phyloP scores from a whole-genome alignment of 2,329 filamentous ascomycete genomes.

The Paraphaeosphaeria minitans region DNA sequence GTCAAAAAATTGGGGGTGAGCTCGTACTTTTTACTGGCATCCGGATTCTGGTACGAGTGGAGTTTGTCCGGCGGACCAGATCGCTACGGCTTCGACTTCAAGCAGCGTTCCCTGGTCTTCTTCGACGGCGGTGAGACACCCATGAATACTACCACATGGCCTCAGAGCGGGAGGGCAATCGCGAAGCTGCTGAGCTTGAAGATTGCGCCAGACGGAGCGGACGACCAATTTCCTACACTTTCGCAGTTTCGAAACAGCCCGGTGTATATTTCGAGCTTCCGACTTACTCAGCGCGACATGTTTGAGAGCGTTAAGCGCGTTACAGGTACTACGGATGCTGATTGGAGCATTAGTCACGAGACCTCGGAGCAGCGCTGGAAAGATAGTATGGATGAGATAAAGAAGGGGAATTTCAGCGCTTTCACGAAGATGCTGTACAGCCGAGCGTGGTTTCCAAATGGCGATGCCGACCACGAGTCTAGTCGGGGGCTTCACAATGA shows the following conservation, averaged over 20 bases:
- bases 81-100: slow-evolving; percentile 33
- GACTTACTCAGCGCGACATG: slow-evolving; percentile 45
- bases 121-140: slow-evolving; percentile 22
- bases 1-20: slow-evolving; percentile 29
- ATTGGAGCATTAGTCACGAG: slow-evolving; percentile 43
- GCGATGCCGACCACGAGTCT: slow-evolving; percentile 12
- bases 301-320: slow-evolving; percentile 42
- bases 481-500: slow-evolving; percentile 6
- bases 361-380: slow-evolving; percentile 23
- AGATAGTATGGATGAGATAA: slow-evolving; percentile 9
- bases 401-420: slow-evolving; percentile 11
- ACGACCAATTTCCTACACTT: slow-evolving; percentile 21
- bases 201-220: slow-evolving; percentile 20
- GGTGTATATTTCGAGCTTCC: slow-evolving; percentile 45
- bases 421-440: slow-evolving; percentile 22
- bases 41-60: slow-evolving; percentile 38
- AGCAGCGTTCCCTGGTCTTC: slow-evolving; percentile 7
- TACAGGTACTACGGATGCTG: slow-evolving; percentile 38
- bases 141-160: slow-evolving; percentile 42
- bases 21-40: slow-evolving; percentile 20
- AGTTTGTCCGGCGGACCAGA: slow-evolving; percentile 14
- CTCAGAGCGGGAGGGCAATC: slow-evolving; percentile 39
- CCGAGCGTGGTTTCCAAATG: slow-evolving; percentile 17
- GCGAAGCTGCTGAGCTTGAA: slow-evolving; percentile 42
- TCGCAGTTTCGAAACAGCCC: slow-evolving; percentile 36